These are phyloP conservation scores for Brassica balearica DNA, from an alignment of 441 rosid species.

Conservation along the genomic window DNA sequence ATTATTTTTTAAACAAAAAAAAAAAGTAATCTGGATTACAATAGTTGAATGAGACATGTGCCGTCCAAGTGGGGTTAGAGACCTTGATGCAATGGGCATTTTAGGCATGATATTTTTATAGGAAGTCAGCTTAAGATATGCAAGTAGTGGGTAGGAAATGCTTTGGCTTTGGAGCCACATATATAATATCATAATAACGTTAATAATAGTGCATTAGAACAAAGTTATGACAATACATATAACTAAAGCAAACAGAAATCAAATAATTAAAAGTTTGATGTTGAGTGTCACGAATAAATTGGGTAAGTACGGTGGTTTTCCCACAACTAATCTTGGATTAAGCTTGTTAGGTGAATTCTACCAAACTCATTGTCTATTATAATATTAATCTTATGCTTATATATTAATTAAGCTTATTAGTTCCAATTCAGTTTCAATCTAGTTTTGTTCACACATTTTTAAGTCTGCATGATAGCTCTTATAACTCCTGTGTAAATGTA, in stretches of 20 bases:
- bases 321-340: slow-evolving; percentile 33
- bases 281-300: slow-evolving; percentile 41
- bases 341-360: slow-evolving; percentile 34
- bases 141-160: slow-evolving; percentile 42
- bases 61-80: slow-evolving; percentile 45
- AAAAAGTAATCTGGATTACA: slow-evolving; percentile 9
- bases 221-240: slow-evolving; percentile 42
- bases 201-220: slow-evolving; percentile 38
- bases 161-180: slow-evolving; percentile 40
- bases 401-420: background rate
- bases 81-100: slow-evolving; percentile 34
- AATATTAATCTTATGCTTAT: slow-evolving; percentile 18
- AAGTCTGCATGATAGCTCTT: slow-evolving; percentile 17
- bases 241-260: slow-evolving; percentile 36
- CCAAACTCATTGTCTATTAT: slow-evolving; percentile 43
- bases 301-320: slow-evolving; percentile 32
- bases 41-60: slow-evolving; percentile 38
- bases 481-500: background rate
- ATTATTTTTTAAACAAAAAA: background rate
- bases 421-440: background rate
- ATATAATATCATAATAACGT: slow-evolving; percentile 35
- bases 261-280: slow-evolving; percentile 39
- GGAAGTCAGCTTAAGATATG: slow-evolving; percentile 39
- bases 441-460: background rate
- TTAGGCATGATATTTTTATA: slow-evolving; percentile 29